phyloP scores from a whole-genome alignment of 2,329 filamentous ascomycete genomes.

The Trichoderma harzianum region DNA sequence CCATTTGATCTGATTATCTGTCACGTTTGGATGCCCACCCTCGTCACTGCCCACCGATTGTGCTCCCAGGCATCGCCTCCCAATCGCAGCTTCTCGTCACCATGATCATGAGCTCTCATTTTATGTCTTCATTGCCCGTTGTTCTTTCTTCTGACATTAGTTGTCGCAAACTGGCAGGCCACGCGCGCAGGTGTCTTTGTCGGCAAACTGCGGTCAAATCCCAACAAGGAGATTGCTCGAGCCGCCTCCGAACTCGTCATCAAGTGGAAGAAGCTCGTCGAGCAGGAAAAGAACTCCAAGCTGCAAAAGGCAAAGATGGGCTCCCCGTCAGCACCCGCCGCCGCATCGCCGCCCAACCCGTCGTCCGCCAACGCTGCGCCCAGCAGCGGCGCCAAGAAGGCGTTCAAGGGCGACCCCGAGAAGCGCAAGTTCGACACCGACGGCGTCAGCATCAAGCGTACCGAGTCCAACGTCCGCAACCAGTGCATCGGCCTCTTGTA shows the following conservation, averaged over 20 bases:
- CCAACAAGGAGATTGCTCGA: slow-evolving; percentile 76
- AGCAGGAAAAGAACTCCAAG: slow-evolving; percentile 55
- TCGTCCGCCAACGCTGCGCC: slow-evolving; percentile 43
- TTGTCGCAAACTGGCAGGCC: slow-evolving; percentile 43
- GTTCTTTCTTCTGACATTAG: not conserved
- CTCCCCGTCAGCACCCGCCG: slow-evolving; percentile 32
- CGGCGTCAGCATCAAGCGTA: slow-evolving; percentile 72
- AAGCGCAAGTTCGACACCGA: slow-evolving; percentile 83
- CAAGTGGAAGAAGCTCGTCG: slow-evolving; percentile 82
- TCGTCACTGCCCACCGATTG: not conserved
- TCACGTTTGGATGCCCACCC: not conserved
- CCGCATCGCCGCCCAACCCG: slow-evolving; percentile 53
- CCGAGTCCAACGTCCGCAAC: slow-evolving; percentile 70
- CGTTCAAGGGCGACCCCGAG: slow-evolving; percentile 64
- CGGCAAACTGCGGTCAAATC: slow-evolving; percentile 73
- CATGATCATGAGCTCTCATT: not conserved
- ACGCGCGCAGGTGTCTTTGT: slow-evolving; percentile 91
- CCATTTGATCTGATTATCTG: not conserved
- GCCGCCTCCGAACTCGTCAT: slow-evolving; percentile 78
- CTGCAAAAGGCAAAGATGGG: slow-evolving; percentile 41
- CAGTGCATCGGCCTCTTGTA: slow-evolving; percentile 89
- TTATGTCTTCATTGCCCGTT: not conserved
- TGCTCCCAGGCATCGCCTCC: not conserved
- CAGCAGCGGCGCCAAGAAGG: slow-evolving; percentile 40
- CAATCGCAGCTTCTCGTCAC: not conserved